Evolutionary conservation across 2,329 filamentous ascomycete species (phyloP).

Genomic region (Erysiphe pulchra): DNA sequence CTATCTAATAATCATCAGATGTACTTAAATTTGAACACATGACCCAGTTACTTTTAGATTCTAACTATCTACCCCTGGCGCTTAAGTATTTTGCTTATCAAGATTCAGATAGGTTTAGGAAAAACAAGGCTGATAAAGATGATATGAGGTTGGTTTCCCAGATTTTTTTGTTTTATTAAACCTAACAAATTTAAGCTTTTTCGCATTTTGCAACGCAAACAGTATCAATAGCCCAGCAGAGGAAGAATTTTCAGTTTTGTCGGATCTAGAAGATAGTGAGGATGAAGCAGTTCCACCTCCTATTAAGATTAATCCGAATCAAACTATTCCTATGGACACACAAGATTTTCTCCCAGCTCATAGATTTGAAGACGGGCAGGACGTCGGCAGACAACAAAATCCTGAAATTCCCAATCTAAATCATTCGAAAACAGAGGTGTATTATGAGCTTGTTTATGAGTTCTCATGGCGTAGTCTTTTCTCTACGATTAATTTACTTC

Average conservation of each 20-base stretch:
- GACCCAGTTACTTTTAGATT: slow-evolving; percentile 77
- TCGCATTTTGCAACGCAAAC: slow-evolving; percentile 59
- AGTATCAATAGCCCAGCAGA: slow-evolving; percentile 21
- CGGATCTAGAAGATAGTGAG: slow-evolving; percentile 19
- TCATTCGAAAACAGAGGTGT: slow-evolving; percentile 37
- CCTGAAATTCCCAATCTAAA: slow-evolving; percentile 68
- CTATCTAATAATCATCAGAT: slow-evolving; percentile 24
- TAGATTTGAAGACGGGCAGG: slow-evolving; percentile 11
- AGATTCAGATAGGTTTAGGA: slow-evolving; percentile 73
- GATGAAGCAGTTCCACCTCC: slow-evolving; percentile 70
- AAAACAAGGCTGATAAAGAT: slow-evolving; percentile 58
- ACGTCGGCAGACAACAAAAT: slow-evolving; percentile 6
- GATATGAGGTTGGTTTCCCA: slow-evolving; percentile 42
- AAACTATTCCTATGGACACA: slow-evolving; percentile 19
- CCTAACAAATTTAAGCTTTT: slow-evolving; percentile 35
- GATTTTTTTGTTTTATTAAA: background rate
- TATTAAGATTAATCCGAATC: slow-evolving; percentile 31
- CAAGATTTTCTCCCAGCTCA: slow-evolving; percentile 13
- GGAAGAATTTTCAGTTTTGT: slow-evolving; percentile 1
- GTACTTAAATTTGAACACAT: slow-evolving; percentile 90
- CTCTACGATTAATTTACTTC: slow-evolving; percentile 79
- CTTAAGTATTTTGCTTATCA: slow-evolving; percentile 86
- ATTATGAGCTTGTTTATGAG: slow-evolving; percentile 54
- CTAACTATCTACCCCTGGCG: slow-evolving; percentile 79
- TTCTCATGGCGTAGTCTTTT: slow-evolving; percentile 93